Base-by-base conservation (phyloP, 1,284 basidiomycete genomes). In the Leccinum angustisporum region DNA sequence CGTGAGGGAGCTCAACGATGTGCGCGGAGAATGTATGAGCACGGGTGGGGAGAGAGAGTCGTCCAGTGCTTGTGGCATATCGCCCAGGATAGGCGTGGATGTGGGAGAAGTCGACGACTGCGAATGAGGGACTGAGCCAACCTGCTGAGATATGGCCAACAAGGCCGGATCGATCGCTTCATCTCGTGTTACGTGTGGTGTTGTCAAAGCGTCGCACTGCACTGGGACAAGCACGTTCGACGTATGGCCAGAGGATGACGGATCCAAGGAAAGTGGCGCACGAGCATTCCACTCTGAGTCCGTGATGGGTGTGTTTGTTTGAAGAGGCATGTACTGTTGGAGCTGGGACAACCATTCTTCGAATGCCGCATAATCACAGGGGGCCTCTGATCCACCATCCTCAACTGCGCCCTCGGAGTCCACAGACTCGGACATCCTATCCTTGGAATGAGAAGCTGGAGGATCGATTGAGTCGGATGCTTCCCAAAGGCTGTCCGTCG, bases 311-410 rank as follows among this genome's bases (percentile, higher is more conserved):
- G 33, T 25, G 11, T 54, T 56, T 16, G 56, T 31, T 25, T 67
- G 63, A 25, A 59, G 21, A 62, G 66, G 63, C 68, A 79, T 72
- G 57, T 81, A 78, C 2, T 75, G 74, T 56, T 81, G 76, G 10
- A 83, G 73, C 51, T 83, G 78, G 54, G 77, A 77, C 70, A 85
- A 76, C 84, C 83, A 85, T 52, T 76, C 79, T 63, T 84, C 79
- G 56, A 83, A 77, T 14, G 79, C 66, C n/a, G 73, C 65, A 57
- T 77, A 74, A 65, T 83, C 81, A 55, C 31, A 60, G 11, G 71
- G 25, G 25, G 13, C 34, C 31, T 14, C 60, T 16, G 51, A 61
- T 43, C 52, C 21, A 40, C 43, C 53, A 27, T 54, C 60, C 36
- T 62, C 65, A 16, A 36, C 34, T 5, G 10, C n/a, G 36, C 51